A percentile compares a stretch with the other conserved stretches of the same genome.
Evolutionary conservation across 2,329 filamentous ascomycete genomes (phyloP).

Genomic region (Fusarium goolgardi): DNA sequence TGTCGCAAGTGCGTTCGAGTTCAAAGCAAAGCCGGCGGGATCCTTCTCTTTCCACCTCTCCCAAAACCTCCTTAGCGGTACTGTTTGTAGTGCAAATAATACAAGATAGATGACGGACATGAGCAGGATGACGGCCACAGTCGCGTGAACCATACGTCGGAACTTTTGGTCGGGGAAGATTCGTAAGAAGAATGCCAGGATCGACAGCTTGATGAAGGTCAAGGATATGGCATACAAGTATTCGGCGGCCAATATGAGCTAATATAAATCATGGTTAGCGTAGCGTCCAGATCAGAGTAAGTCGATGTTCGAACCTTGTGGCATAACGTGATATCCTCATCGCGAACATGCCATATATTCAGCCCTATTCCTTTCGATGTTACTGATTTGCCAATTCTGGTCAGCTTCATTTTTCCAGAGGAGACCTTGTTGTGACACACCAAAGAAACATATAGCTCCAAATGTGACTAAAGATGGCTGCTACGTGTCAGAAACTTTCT

Average conservation of each 20-base stretch:
- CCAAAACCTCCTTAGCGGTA: not conserved
- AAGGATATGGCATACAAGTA: not conserved
- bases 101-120: rapidly evolving
- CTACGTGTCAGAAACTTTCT: rapidly evolving
- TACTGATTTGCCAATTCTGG: not conserved
- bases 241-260: not conserved
- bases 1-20: not conserved
- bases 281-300: too few species aligned
- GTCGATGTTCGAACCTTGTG: not conserved
- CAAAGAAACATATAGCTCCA: not conserved
- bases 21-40: not conserved
- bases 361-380: not conserved
- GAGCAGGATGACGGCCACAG: rapidly evolving
- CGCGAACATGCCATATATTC: not conserved
- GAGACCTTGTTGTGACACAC: not conserved
- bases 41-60: conserved; percentile 7
- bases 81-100: not conserved
- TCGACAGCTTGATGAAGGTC: not conserved
- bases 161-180: conserved; percentile 7
- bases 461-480: not conserved
- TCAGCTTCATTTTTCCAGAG: not conserved
- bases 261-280: rapidly evolving
- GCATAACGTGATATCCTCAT: not conserved
- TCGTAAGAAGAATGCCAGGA: conserved; percentile 13
- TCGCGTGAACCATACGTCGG: not conserved